A percentile compares a stretch with the other conserved stretches of the same genome.
Evolutionary conservation across 441 rosid genomes (phyloP).

Genomic region (Aleurites moluccanus): DNA sequence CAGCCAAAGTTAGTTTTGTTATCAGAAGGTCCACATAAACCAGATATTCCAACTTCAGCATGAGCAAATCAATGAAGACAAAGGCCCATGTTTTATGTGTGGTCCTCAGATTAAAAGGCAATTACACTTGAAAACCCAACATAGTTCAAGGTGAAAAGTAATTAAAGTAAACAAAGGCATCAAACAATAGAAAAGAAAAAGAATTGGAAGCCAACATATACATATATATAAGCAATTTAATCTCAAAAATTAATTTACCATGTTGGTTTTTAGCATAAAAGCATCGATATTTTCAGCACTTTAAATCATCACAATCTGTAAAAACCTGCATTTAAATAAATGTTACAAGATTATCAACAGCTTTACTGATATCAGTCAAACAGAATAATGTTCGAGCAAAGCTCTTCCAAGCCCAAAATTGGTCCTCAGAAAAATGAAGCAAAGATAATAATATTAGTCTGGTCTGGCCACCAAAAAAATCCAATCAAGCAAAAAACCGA

Average conservation of each 20-base stretch:
- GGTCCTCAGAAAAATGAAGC: neutral
- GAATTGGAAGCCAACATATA: neutral
- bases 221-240: slow-evolving; percentile 8
- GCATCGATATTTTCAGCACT: neutral
- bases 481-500: too few relatives aligned
- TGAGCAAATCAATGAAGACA: neutral
- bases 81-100: neutral
- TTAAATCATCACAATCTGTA: neutral
- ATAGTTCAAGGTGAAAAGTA: neutral
- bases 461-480: neutral
- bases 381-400: neutral
- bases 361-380: neutral
- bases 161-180: neutral
- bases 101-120: neutral
- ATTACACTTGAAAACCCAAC: neutral
- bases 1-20: neutral
- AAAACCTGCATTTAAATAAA: slow-evolving; percentile 5
- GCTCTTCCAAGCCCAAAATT: neutral
- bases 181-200: neutral
- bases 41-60: neutral
- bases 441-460: neutral
- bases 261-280: neutral
- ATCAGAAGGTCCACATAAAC: neutral
- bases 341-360: neutral
- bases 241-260: slow-evolving; percentile 9